These are phyloP conservation scores for Kalanchoe fedtschenkoi DNA, from an alignment of 164 flowering plant genomes.

Conservation along the genomic window DNA sequence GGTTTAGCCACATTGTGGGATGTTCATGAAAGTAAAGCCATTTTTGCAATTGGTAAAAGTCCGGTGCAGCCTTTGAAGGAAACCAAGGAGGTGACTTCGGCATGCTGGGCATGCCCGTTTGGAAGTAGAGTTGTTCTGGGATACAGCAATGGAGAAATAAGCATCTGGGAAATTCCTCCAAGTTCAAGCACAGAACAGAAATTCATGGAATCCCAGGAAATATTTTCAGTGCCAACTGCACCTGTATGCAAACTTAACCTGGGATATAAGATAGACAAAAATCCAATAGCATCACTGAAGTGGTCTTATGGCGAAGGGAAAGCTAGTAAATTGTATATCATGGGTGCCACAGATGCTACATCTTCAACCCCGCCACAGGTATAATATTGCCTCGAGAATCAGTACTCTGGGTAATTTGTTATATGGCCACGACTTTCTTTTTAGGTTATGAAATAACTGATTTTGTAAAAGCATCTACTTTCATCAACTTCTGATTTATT, in stretches of 20 bases:
- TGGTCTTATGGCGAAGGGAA: conserved; percentile 69
- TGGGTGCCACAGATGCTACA: conserved; percentile 36
- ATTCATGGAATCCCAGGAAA: neutral
- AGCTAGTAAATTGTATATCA: conserved; percentile 57
- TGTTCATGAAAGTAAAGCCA: conserved; percentile 51
- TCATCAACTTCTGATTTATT: neutral
- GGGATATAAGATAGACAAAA: conserved; percentile 68
- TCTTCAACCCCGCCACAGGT: conserved; percentile 67
- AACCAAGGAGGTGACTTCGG: conserved; percentile 60
- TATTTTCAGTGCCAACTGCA: conserved; percentile 22
- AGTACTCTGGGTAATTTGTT: neutral
- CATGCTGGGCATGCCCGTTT: conserved; percentile 80
- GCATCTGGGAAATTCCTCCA: conserved; percentile 47
- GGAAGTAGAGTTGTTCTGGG: conserved; percentile 83
- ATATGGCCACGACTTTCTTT: neutral
- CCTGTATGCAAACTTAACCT: conserved; percentile 67
- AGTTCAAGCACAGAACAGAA: conserved; percentile 19
- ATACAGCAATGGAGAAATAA: conserved; percentile 68
- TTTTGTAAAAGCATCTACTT: too few species aligned
- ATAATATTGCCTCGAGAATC: neutral
- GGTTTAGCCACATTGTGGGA: conserved; percentile 70
- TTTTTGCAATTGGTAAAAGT: conserved; percentile 42
- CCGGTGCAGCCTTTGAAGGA: conserved; percentile 31
- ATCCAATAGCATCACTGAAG: conserved; percentile 56
- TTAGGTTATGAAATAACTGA: neutral